Evolutionary conservation across 129 eudicot genomes (phyloP).

Genomic region (Helichrysum umbraculigerum): DNA sequence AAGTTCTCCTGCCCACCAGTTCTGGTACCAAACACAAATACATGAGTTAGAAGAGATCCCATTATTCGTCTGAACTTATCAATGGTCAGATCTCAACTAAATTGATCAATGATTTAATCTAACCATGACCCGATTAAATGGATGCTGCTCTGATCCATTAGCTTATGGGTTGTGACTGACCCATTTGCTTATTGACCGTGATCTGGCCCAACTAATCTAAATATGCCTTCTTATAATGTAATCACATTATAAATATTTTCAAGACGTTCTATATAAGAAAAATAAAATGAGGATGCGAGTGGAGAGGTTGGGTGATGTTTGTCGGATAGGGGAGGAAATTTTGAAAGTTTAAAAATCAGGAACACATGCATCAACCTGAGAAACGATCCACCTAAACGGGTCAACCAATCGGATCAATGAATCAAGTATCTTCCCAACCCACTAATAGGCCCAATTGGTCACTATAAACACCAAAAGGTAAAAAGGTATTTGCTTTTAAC

Average conservation of each 20-base stretch:
- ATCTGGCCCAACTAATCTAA: neutral
- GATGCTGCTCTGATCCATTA: neutral
- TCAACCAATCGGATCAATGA: neutral
- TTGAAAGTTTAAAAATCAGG: neutral
- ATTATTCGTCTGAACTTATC: constrained; percentile 1
- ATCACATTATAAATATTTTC: neutral
- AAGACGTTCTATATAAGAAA: neutral
- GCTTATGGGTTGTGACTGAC: neutral
- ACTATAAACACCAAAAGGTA: neutral
- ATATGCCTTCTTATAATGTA: neutral
- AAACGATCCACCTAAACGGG: neutral
- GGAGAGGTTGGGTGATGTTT: neutral
- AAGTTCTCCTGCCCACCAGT: constrained; percentile 62
- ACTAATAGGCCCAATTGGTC: neutral
- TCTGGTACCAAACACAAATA: constrained; percentile 38
- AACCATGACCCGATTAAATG: neutral
- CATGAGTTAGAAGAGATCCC: constrained; percentile 18
- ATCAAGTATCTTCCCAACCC: neutral
- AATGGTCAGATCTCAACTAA: neutral
- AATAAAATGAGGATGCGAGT: neutral
- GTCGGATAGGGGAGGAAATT: neutral
- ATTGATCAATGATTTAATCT: neutral
- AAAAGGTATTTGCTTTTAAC: neutral
- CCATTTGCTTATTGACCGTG: neutral
- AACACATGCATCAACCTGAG: neutral